Base-by-base conservation (phyloP, 2,329 filamentous ascomycete genomes). In the Scedosporium minutisporum region DNA sequence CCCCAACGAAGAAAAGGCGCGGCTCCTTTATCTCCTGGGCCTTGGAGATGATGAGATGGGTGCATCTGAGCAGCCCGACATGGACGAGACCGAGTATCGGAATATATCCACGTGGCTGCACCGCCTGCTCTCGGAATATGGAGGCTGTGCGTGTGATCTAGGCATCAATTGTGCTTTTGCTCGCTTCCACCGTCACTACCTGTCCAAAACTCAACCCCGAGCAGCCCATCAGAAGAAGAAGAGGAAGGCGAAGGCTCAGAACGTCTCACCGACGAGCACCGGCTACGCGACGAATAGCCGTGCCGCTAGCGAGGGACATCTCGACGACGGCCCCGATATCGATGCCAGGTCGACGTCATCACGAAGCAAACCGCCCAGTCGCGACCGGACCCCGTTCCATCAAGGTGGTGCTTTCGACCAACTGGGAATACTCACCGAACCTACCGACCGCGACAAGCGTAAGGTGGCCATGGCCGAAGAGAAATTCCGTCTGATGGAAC, bases 81-180 rank as follows among this genome's bases (percentile, higher is more conserved):
- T 86, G 63, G 82, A 83, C 62, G 82, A 85, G 23, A 75, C 78
- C 0, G 87, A 90, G 66, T 87, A 87, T 64, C 77, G 78, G 25
- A 78, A 75, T 58, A 82, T 90, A 18, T 80, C 81, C 14, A 80
- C 80, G 16, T 91, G 87, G 84, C 83, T 91, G 6, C 81, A 86
- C 60, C 82, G 80, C 48, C 86, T 92, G 7, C 80, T 93, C 6
- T 88, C 88, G 18, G 89, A 92, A 70, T 89, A 91, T 68, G 90
- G 90, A 18, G 89, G 89, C 18, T 93, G 90, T 73, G 90, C 89
- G 4, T 93, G 90, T 71, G 82, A 88, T 63, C 72, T 85, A 14
- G 84, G 83, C 6, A 75, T 77, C 48, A 82, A 87, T 63, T 88
- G 86, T 68, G 82, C 84, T 2, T 88, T 88, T 73, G 79, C 78